A percentile compares a stretch with the other conserved stretches of the same genome.
Evolutionary conservation across 2,329 filamentous ascomycete genomes (phyloP).

Genomic region (Sclerotinia subarctica): DNA sequence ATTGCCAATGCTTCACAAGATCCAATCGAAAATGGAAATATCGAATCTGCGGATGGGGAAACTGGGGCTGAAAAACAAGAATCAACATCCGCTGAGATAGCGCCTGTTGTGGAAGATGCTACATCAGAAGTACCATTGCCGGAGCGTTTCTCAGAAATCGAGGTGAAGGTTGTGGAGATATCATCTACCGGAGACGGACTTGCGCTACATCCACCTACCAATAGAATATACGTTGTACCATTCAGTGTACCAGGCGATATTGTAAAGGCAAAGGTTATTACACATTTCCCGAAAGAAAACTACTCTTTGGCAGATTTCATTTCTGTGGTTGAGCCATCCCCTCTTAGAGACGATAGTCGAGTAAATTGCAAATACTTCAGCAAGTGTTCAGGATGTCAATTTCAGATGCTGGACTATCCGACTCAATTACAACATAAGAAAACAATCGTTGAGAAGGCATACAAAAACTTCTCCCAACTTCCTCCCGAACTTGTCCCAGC

Average conservation of each 20-base stretch:
- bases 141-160: conserved; percentile 68
- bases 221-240: conserved; percentile 76
- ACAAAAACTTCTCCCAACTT: conserved; percentile 83
- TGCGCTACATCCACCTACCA: conserved; percentile 63
- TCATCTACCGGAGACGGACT: conserved; percentile 93
- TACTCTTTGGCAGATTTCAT: conserved; percentile 82
- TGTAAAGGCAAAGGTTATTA: conserved; percentile 74
- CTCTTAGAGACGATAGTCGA: conserved; percentile 71
- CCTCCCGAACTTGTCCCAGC: conserved; percentile 70
- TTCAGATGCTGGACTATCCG: conserved; percentile 91
- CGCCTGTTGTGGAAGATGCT: conserved; percentile 29
- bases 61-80: conserved; percentile 24
- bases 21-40: background rate
- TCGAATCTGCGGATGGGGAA: conserved; percentile 31
- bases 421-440: conserved; percentile 85
- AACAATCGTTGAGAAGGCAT: conserved; percentile 85
- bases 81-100: conserved; percentile 26
- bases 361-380: conserved; percentile 84
- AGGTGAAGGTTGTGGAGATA: conserved; percentile 76
- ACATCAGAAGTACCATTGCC: conserved; percentile 47
- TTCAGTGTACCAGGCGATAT: conserved; percentile 85
- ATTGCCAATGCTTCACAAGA: conserved; percentile 33
- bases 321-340: conserved; percentile 69
- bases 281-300: conserved; percentile 60
- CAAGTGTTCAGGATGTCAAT: conserved; percentile 87